These are phyloP conservation scores for Lasiodiplodia sp. DNA, from an alignment of 2,329 filamentous ascomycete genomes.

Conservation along the genomic window DNA sequence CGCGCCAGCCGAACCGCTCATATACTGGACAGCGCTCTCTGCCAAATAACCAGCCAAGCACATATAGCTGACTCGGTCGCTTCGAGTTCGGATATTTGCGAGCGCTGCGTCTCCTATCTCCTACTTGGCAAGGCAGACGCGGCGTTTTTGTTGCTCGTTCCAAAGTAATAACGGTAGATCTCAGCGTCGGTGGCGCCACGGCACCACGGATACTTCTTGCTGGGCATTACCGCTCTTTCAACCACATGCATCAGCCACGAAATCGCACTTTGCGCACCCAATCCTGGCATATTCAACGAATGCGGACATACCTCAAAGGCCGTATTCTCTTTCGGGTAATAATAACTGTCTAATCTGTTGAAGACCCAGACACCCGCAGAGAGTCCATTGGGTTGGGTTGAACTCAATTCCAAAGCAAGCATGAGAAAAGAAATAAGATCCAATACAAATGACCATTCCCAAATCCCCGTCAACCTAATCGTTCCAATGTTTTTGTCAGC, in stretches of 20 bases:
- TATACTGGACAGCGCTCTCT: not conserved
- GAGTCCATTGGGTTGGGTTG: not conserved
- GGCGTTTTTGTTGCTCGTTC: conserved; percentile 1
- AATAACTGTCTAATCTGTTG: conserved; percentile 10
- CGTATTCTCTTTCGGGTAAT: conserved; percentile 1
- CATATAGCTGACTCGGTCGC: not conserved
- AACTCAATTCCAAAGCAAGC: not conserved
- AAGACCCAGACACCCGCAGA: not conserved
- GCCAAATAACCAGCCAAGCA: not conserved
- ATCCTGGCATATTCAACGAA: not conserved
- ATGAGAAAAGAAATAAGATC: not conserved
- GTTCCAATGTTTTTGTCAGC: not conserved
- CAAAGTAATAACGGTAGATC: no score
- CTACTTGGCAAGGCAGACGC: conserved; percentile 4
- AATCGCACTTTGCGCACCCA: not conserved
- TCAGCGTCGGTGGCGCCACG: no score
- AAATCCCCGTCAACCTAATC: not conserved
- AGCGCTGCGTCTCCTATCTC: not conserved
- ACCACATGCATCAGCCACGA: not conserved
- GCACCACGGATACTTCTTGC: no score
- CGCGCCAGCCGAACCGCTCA: not conserved
- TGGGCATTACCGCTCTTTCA: no score
- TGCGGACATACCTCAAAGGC: conserved; percentile 9
- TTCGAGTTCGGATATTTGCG: conserved; percentile 12
- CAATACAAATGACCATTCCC: not conserved